Percentiles rank a stretch among this genome's conserved stretches.
These are phyloP conservation scores for Infundibulicybe gibba DNA, from an alignment of 768 basidiomycete genomes.

Conservation along the genomic window DNA sequence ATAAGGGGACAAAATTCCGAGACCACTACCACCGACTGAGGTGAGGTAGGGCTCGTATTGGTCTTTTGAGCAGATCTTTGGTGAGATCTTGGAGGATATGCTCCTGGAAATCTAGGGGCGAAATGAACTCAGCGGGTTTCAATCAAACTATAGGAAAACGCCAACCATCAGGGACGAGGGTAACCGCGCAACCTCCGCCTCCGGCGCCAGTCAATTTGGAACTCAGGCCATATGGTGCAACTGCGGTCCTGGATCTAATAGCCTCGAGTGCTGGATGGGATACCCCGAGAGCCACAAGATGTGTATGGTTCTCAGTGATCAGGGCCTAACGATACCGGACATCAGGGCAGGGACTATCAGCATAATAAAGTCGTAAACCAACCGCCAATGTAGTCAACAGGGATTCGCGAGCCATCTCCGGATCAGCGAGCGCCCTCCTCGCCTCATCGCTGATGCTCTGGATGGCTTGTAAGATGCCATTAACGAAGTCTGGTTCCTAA, in stretches of 20 bases:
- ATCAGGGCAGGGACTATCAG: constrained; percentile 5
- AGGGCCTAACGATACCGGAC: constrained; percentile 48
- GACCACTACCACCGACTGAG: constrained; percentile 88
- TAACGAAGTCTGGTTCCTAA: constrained; percentile 84
- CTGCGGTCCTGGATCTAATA: constrained; percentile 68
- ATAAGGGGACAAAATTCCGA: constrained; percentile 78
- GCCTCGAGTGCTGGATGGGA: constrained; percentile 87
- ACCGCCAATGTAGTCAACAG: constrained; percentile 71
- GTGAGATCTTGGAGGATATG: constrained; percentile 56
- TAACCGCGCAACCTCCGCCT: constrained; percentile 97
- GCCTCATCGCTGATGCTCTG: constrained; percentile 87
- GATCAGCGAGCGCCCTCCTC: constrained; percentile 66
- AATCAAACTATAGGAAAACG: constrained; percentile 8
- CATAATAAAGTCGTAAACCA: constrained; percentile 27
- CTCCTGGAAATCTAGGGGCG: constrained; percentile 63
- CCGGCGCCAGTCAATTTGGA: constrained; percentile 99
- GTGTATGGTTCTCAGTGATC: constrained; percentile 85
- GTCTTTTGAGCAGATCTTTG: constrained; percentile 49
- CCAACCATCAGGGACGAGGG: constrained; percentile 90
- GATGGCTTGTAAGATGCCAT: constrained; percentile 73
- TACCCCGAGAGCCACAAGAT: constrained; percentile 83
- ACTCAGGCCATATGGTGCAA: constrained; percentile 62
- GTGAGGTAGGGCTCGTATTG: constrained; percentile 86
- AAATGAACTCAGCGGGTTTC: constrained; percentile 7
- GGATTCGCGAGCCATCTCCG: constrained; percentile 61